Evolutionary conservation across 2,329 filamentous ascomycete genomes (phyloP).

Genomic region (Xenosphaeropsis pyriputrescens): DNA sequence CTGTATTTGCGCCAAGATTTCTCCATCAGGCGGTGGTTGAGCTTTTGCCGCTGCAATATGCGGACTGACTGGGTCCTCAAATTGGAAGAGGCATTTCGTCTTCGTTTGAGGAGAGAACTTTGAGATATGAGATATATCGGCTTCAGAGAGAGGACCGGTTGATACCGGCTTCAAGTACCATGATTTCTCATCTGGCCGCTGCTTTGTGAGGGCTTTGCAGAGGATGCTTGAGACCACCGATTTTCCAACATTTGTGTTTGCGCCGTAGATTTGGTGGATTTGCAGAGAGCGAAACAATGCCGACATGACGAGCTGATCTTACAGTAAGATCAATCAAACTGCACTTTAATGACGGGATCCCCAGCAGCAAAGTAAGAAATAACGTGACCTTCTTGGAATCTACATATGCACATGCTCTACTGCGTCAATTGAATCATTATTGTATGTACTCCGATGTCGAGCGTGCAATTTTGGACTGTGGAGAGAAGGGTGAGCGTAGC

Average conservation of each 20-base stretch:
- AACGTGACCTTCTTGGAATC: too few species aligned
- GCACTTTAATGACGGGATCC: too few species aligned
- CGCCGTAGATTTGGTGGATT: conserved; percentile 64
- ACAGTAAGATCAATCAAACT: too few species aligned
- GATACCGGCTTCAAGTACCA: conserved; percentile 72
- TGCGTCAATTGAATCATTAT: too few species aligned
- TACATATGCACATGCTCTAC: too few species aligned
- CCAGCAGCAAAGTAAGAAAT: too few species aligned
- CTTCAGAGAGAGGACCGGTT: conserved; percentile 54
- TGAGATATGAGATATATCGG: conserved; percentile 50
- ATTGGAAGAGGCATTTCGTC: conserved; percentile 55
- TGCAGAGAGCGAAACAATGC: conserved; percentile 37
- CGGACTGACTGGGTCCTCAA: conserved; percentile 60
- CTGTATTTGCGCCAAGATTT: conserved; percentile 33
- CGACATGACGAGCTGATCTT: too few species aligned
- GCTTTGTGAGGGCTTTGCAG: conserved; percentile 41
- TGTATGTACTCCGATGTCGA: too few species aligned
- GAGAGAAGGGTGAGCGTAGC: too few species aligned
- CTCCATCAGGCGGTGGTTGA: conserved; percentile 33
- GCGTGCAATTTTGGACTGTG: too few species aligned
- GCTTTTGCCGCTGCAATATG: conserved; percentile 48
- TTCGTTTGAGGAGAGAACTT: conserved; percentile 37
- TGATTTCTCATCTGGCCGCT: conserved; percentile 29
- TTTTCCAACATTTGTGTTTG: conserved; percentile 77
- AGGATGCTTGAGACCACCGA: conserved; percentile 66